phyloP scores from a whole-genome alignment of 1,284 basidiomycete species.

The Sphagnurus paluster region DNA sequence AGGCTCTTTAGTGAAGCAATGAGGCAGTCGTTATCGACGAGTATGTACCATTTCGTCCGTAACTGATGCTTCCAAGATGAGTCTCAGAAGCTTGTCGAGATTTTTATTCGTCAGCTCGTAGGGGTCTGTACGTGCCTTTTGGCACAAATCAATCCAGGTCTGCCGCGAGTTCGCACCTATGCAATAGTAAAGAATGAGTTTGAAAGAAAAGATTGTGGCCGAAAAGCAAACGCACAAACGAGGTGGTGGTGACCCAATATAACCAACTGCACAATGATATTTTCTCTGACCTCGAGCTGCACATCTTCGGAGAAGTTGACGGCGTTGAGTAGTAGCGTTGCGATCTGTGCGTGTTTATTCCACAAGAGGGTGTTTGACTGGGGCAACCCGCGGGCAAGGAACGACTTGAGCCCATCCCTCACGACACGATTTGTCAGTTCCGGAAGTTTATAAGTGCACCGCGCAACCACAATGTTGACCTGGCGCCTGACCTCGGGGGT shows the following conservation, averaged over 20 bases:
- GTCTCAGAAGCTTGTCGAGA: conserved; percentile 49
- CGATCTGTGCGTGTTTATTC: conserved; percentile 49
- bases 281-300: conserved; percentile 38
- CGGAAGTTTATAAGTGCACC: conserved; percentile 34
- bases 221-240: conserved; percentile 48
- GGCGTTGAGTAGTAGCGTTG: conserved; percentile 51
- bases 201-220: neutral
- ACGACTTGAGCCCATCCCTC: conserved; percentile 53
- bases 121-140: conserved; percentile 70
- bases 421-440: conserved; percentile 53
- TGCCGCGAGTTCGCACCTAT: conserved; percentile 56
- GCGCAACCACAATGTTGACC: conserved; percentile 45
- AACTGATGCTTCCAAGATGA: conserved; percentile 47
- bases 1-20: neutral
- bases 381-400: conserved; percentile 37
- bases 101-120: conserved; percentile 54
- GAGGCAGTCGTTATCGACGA: neutral
- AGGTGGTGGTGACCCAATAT: conserved; percentile 76
- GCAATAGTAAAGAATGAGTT: neutral
- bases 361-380: conserved; percentile 26
- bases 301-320: conserved; percentile 43
- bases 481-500: conserved; percentile 53
- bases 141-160: conserved; percentile 85
- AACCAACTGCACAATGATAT: conserved; percentile 54
- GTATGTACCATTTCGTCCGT: conserved; percentile 43